phyloP scores from a whole-genome alignment of 495 filamentous ascomycete species.

The Neurospora tetraspora region DNA sequence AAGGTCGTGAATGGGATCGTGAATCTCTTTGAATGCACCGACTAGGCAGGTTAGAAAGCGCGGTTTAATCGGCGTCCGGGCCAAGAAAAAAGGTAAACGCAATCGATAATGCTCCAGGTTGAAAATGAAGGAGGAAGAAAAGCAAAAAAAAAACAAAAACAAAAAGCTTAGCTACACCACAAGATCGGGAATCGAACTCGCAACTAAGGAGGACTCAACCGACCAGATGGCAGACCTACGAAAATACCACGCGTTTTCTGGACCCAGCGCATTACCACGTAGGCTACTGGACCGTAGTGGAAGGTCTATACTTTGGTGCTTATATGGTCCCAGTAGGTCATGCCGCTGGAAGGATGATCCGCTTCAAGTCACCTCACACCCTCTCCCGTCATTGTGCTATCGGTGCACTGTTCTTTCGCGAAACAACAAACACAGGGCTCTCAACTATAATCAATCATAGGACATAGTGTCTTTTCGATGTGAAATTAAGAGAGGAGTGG shows the following conservation, averaged over 20 bases:
- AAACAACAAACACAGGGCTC: not conserved
- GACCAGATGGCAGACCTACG: too few species aligned
- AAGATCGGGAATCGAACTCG: not conserved
- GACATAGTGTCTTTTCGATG: not conserved
- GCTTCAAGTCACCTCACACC: not conserved
- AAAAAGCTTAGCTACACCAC: not conserved
- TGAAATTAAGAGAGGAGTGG: not conserved
- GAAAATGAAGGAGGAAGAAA: not conserved
- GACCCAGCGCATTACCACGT: not conserved
- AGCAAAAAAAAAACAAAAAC: too few species aligned
- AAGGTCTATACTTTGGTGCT: not conserved
- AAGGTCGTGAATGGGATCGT: too few species aligned
- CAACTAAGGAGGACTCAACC: too few species aligned
- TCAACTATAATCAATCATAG: not conserved
- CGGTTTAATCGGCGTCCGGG: too few species aligned
- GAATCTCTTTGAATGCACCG: too few species aligned
- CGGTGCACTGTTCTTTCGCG: not conserved
- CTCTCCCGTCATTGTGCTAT: not conserved
- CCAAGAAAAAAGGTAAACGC: not conserved
- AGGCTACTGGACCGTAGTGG: not conserved
- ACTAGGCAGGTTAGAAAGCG: not conserved
- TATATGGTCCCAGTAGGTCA: not conserved
- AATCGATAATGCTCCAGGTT: not conserved
- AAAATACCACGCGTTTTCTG: not conserved
- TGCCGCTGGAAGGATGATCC: not conserved